Evolutionary conservation across 1,284 basidiomycete species (phyloP).

Genomic region (Inonotus hispidus): DNA sequence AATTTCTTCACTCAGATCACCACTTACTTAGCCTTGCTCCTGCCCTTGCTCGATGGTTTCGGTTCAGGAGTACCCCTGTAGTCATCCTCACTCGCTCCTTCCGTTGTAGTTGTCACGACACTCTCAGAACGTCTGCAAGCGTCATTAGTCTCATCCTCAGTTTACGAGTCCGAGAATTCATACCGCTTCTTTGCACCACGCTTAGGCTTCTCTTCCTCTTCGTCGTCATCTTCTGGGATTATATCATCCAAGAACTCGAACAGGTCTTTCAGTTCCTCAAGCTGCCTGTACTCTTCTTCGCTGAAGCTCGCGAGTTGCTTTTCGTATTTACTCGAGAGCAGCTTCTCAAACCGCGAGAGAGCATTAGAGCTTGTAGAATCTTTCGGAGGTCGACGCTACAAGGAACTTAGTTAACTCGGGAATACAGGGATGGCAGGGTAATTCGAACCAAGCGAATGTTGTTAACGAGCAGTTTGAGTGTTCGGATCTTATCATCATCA

Average conservation of each 20-base stretch:
- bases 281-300: constrained; percentile 62
- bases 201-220: constrained; percentile 41
- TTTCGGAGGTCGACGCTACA: constrained; percentile 65
- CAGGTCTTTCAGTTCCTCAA: constrained; percentile 53
- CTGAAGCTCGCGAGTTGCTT: constrained; percentile 57
- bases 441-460: constrained; percentile 55
- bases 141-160: background rate
- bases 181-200: constrained; percentile 33
- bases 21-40: constrained; percentile 30
- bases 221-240: constrained; percentile 40
- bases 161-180: background rate
- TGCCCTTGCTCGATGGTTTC: constrained; percentile 24
- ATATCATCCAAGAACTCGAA: constrained; percentile 64
- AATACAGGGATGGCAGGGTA: background rate
- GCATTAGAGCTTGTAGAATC: constrained; percentile 70
- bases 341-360: constrained; percentile 59
- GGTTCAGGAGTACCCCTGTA: constrained; percentile 24
- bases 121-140: constrained; percentile 32
- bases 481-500: constrained; percentile 56
- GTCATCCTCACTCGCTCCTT: constrained; percentile 27
- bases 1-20: background rate
- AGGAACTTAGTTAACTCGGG: background rate
- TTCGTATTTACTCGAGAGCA: constrained; percentile 53
- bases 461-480: constrained; percentile 54
- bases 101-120: constrained; percentile 28